A percentile compares a stretch with the other conserved stretches of the same genome.
These are phyloP conservation scores for Paratinospora sagittata DNA, from an alignment of 164 flowering plant species.

Conservation along the genomic window DNA sequence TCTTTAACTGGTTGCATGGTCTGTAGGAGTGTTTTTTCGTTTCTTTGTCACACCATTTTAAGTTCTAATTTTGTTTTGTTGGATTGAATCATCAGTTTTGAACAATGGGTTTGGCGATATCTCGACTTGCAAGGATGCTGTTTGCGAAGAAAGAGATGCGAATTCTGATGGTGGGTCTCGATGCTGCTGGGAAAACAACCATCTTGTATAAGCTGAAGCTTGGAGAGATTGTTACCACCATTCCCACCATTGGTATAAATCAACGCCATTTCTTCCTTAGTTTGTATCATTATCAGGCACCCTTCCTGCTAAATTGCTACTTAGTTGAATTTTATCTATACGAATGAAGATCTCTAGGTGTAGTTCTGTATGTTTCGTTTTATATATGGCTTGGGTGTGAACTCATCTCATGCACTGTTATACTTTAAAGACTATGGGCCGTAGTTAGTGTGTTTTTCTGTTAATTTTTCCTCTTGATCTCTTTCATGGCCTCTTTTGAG, in stretches of 20 bases:
- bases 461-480: too few relatives aligned
- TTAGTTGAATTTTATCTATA: background rate
- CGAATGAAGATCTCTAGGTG: background rate
- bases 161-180: conserved; percentile 52
- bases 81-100: conserved; percentile 8
- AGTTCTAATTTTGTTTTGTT: background rate
- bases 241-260: conserved; percentile 43
- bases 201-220: conserved; percentile 51
- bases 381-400: too few relatives aligned
- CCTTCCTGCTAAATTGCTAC: background rate
- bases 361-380: too few relatives aligned
- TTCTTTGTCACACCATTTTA: background rate
- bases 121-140: conserved; percentile 26
- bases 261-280: background rate
- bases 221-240: conserved; percentile 40
- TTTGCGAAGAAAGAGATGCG: conserved; percentile 29
- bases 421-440: too few relatives aligned
- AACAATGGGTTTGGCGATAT: conserved; percentile 27
- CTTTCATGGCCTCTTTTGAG: too few relatives aligned
- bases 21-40: too few relatives aligned
- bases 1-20: background rate
- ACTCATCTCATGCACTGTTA: too few relatives aligned
- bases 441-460: too few relatives aligned
- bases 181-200: conserved; percentile 54
- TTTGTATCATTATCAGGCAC: background rate